Conservation (phyloP, 306 rosid genomes). For the Amphicarpaea edgeworthii region DNA sequence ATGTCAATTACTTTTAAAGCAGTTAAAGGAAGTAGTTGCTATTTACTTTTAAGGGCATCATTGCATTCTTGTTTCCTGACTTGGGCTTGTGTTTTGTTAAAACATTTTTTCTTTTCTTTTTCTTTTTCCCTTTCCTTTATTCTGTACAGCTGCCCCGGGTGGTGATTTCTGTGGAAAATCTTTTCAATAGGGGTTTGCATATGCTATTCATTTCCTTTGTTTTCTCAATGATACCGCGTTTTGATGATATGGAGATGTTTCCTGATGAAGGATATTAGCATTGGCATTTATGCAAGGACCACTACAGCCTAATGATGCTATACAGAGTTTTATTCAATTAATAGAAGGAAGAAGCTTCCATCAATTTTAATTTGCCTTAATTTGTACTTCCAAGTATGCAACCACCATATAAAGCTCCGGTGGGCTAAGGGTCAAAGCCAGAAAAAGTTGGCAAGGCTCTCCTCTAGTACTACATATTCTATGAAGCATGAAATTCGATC, state of each 20-base stretch:
- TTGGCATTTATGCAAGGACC: constrained; percentile 50
- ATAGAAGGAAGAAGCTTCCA: constrained; percentile 48
- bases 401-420: constrained; percentile 48
- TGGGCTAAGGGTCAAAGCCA: constrained; percentile 74
- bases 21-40: not conserved
- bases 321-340: constrained; percentile 56
- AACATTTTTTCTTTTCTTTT: not conserved
- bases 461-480: constrained; percentile 43
- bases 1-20: constrained; percentile 7
- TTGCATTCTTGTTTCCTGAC: constrained; percentile 5
- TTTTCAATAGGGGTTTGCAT: constrained; percentile 52
- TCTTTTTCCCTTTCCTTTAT: not conserved
- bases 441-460: constrained; percentile 76
- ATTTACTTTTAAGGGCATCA: not conserved
- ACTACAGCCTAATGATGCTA: constrained; percentile 40
- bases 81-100: constrained; percentile 21
- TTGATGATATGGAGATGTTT: constrained; percentile 46
- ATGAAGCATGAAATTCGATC: constrained; percentile 50
- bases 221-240: constrained; percentile 40
- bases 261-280: constrained; percentile 51
- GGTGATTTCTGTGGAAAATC: constrained; percentile 47
- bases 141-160: constrained; percentile 62
- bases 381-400: constrained; percentile 42
- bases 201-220: constrained; percentile 43
- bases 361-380: constrained; percentile 39